These are phyloP conservation scores for Davidsoniella neocaledoniae DNA, from an alignment of 2,329 filamentous ascomycete genomes.

Conservation along the genomic window DNA sequence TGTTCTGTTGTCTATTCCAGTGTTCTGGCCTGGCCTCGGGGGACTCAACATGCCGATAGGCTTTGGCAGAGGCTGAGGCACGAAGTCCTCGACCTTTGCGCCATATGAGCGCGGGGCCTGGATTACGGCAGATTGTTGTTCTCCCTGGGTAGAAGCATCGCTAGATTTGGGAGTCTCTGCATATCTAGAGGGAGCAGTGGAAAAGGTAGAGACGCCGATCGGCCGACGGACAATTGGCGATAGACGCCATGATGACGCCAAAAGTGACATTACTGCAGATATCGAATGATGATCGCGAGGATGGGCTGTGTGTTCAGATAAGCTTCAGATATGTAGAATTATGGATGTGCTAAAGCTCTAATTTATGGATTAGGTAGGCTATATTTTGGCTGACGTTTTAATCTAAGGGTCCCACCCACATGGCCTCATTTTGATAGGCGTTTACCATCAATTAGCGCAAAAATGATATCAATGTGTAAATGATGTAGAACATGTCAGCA, in stretches of 20 bases:
- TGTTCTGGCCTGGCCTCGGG: conserved; percentile 65
- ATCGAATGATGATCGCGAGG: no score
- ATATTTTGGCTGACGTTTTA: no score
- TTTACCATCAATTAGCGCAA: no score
- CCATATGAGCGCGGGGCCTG: conserved; percentile 44
- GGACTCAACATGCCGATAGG: conserved; percentile 70
- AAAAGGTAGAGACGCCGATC: conserved; percentile 26
- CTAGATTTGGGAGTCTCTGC: conserved; percentile 18
- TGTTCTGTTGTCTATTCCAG: conserved; percentile 52
- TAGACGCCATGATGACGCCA: neutral
- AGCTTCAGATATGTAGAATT: no score
- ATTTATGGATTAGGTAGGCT: no score
- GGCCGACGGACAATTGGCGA: neutral
- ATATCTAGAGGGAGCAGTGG: conserved; percentile 33
- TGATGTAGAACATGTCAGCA: no score
- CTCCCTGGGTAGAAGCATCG: conserved; percentile 3
- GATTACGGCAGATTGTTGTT: conserved; percentile 25
- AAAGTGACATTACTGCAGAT: neutral
- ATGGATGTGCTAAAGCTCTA: no score
- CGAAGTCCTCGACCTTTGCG: conserved; percentile 36
- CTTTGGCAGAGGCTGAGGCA: conserved; percentile 42
- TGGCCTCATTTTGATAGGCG: no score
- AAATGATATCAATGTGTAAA: no score
- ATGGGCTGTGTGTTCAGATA: no score
- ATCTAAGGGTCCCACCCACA: no score